phyloP scores from a whole-genome alignment of 78 protist species.

The Dictyostelium capitatum region DNA sequence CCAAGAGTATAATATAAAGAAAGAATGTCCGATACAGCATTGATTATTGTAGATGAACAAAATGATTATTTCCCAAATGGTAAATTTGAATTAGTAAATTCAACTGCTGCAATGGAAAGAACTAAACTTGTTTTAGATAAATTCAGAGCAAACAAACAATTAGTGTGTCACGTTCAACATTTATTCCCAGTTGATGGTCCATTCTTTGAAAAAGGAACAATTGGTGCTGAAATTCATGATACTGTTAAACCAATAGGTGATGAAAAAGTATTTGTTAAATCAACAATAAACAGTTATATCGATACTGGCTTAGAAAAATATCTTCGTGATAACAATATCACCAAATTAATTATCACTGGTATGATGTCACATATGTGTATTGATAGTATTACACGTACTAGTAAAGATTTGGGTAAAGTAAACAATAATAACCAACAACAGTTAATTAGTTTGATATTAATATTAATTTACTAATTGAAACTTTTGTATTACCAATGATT shows the following conservation, averaged over 20 bases:
- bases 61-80: constrained; percentile 30
- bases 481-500: too few relatives aligned
- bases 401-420: neutral
- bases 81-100: neutral
- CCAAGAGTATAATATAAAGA: neutral
- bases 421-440: too few relatives aligned
- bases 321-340: neutral
- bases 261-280: constrained; percentile 2
- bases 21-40: constrained; percentile 1
- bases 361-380: constrained; percentile 36
- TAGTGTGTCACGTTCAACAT: constrained; percentile 26
- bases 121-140: neutral
- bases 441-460: too few relatives aligned
- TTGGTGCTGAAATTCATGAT: constrained; percentile 4
- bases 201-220: constrained; percentile 31
- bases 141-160: neutral
- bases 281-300: neutral
- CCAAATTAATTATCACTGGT: constrained; percentile 2
- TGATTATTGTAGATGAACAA: constrained; percentile 33
- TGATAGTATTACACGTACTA: neutral
- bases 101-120: neutral
- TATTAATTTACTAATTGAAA: too few relatives aligned
- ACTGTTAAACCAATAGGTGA: neutral
- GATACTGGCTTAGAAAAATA: neutral
- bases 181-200: neutral